Base-by-base conservation (phyloP, 306 rosid genomes). In the Ochetophila trinervis region DNA sequence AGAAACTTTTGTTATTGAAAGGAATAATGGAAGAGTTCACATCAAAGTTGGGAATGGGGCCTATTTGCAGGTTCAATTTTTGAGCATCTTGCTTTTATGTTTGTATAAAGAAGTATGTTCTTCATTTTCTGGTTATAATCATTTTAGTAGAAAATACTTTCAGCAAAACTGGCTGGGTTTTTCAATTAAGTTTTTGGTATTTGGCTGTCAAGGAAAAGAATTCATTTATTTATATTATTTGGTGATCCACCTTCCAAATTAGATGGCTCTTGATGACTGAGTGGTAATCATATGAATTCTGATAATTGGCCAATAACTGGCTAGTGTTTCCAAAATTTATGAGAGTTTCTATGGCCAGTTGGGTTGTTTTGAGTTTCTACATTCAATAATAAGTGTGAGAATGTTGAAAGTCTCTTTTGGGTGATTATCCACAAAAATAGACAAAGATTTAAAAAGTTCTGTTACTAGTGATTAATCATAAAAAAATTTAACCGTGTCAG, bases 11-110 rank as follows among this genome's bases (percentile, higher is more conserved):
- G 54, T 65, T 36, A 68, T 89, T 64, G 91, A 89, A 74, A 78
- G 82, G 48, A 82, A 81, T 49, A 80, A 82, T 18, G 74, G 57
- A 45, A 89, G 79, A 56, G 75, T 93, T 79, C 98, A 89, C 78
- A 68, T 92, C 62, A 87, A 81, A 74, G 76, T 72, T 22, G 84
- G 70, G 67, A 78, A 37, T 65, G 91, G 87, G 50, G 77, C 74
- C 8, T 84, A 85, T 82, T 68, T 93, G 21, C 97, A 93, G 96
- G 98, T 92, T 51, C 48, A 23, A 20, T 37, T 32, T 24, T 73
- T 66, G 57, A 20, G 51, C 27, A 58, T 48, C 52, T 62, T 60
- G 18, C 64, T 35, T 51, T 57, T 72, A 60, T 67, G 30, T 23
- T 54, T 53, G 62, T 56, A 32, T 44, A 45, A 12, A 65, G 7